Evolutionary conservation across 2,329 filamentous ascomycete genomes (phyloP).

Genomic region (Colletotrichum liriopes): DNA sequence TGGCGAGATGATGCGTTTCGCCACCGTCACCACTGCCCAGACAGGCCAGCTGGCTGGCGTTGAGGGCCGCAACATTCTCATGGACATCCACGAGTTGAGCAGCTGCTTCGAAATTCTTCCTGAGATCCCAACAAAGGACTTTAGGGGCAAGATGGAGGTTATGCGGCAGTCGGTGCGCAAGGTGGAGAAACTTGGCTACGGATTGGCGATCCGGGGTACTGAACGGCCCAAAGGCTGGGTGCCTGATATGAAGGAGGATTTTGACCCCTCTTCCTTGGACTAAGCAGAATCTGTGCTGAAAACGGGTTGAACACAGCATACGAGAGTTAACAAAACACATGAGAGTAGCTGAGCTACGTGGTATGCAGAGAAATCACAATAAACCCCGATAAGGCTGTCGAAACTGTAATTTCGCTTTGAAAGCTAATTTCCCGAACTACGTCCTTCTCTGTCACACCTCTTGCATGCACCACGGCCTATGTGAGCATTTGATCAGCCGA

Average conservation of each 20-base stretch:
- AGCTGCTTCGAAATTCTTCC: conserved; percentile 82
- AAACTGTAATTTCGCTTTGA: no score
- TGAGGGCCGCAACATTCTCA: conserved; percentile 74
- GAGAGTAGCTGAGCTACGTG: no score
- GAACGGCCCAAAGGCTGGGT: conserved; percentile 95
- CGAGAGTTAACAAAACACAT: no score
- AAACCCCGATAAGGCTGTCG: no score
- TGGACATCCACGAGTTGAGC: conserved; percentile 85
- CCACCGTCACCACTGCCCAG: conserved; percentile 88
- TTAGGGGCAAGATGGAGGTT: conserved; percentile 85
- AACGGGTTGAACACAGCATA: neutral
- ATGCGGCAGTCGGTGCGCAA: conserved; percentile 94
- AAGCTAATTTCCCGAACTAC: no score
- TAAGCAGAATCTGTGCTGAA: neutral
- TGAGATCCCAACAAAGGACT: conserved; percentile 70
- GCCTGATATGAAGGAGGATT: conserved; percentile 74
- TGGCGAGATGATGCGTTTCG: conserved; percentile 97
- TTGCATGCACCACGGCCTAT: no score
- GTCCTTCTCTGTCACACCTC: no score
- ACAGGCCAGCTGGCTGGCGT: conserved; percentile 68
- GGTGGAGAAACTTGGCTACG: conserved; percentile 92
- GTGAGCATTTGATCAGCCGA: no score
- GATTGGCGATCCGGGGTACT: conserved; percentile 86
- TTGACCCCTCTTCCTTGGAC: conserved; percentile 32
- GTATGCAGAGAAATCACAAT: no score